Evolutionary conservation across 2,329 filamentous ascomycete species (phyloP).

Genomic region (Alternaria brassicae): DNA sequence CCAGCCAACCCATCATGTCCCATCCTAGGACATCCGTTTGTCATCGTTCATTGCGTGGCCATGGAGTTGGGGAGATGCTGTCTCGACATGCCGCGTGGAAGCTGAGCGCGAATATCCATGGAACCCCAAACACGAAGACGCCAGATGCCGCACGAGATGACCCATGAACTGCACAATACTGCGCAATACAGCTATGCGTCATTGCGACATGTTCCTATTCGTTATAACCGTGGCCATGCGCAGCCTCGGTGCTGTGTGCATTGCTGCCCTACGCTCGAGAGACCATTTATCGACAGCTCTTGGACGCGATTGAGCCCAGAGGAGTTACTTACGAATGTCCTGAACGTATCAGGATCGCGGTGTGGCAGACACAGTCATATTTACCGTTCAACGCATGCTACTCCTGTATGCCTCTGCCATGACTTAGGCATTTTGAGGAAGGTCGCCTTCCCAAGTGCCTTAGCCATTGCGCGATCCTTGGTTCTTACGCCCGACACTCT

Average conservation of each 20-base stretch:
- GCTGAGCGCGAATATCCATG: background rate
- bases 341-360: background rate
- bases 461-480: background rate
- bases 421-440: background rate
- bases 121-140: background rate
- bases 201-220: background rate
- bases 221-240: background rate
- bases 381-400: background rate
- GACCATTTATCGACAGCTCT: background rate
- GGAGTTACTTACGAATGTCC: background rate
- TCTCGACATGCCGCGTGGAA: background rate
- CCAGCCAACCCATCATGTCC: background rate
- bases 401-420: background rate
- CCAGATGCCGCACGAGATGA: background rate
- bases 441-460: background rate
- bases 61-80: background rate
- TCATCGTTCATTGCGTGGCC: background rate
- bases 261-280: background rate
- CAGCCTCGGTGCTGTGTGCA: background rate
- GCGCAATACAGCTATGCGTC: background rate
- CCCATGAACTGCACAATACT: background rate
- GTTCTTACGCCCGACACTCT: background rate
- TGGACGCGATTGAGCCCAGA: background rate
- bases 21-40: background rate
- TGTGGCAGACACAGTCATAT: background rate